phyloP scores from a whole-genome alignment of 2,329 filamentous ascomycete species.

The Neonectria neomacrospora region DNA sequence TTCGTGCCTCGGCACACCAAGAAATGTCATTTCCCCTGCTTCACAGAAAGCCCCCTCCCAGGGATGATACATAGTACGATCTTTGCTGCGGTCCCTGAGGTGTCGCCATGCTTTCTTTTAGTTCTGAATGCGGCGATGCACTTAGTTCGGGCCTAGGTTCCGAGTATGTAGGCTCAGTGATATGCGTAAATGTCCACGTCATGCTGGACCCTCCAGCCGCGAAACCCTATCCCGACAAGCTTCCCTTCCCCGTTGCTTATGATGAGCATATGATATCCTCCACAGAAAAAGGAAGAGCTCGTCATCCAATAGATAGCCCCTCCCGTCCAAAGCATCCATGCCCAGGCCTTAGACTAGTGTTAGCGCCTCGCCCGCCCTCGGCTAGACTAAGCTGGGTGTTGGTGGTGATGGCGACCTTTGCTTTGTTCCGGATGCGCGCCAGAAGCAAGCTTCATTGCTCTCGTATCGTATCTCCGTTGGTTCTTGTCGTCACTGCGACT shows the following conservation, averaged over 20 bases:
- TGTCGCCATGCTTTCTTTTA: neutral
- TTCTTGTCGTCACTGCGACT: neutral
- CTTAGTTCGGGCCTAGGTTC: neutral
- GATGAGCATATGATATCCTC: neutral
- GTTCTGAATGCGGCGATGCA: neutral
- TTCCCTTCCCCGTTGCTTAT: neutral
- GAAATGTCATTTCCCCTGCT: neutral
- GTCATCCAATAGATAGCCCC: slow-evolving; percentile 2
- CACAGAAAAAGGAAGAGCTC: slow-evolving; percentile 6
- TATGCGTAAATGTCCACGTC: slow-evolving; percentile 7
- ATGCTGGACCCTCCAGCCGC: neutral
- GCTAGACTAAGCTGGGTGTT: slow-evolving; percentile 22
- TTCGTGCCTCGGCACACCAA: slow-evolving; percentile 15
- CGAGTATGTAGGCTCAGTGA: neutral
- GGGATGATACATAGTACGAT: neutral
- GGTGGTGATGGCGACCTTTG: slow-evolving; percentile 4
- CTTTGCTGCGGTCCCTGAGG: neutral
- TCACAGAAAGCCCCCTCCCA: neutral
- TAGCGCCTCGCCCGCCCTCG: slow-evolving; percentile 23
- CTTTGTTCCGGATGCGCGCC: slow-evolving; percentile 10
- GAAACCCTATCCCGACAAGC: slow-evolving; percentile 3
- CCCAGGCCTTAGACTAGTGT: slow-evolving; percentile 5
- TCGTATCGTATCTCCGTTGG: neutral
- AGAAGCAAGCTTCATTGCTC: slow-evolving; percentile 3
- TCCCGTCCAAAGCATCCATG: slow-evolving; percentile 18